Base-by-base conservation (phyloP, 2,329 filamentous ascomycete genomes). In the Aspergillus ustus region DNA sequence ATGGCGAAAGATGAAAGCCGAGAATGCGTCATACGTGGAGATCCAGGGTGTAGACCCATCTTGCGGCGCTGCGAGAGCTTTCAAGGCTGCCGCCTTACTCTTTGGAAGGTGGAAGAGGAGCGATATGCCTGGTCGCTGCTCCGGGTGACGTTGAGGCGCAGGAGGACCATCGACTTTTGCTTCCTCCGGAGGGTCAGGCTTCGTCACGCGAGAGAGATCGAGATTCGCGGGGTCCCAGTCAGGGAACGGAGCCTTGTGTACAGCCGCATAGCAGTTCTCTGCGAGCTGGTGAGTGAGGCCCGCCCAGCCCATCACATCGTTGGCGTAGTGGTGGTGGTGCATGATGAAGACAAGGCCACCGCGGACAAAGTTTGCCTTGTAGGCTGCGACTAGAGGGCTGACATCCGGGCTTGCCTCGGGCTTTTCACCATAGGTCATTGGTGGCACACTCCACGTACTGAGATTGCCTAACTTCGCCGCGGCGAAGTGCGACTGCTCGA, bases 81-180 rank as follows among this genome's bases (percentile, higher is more conserved):
- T 82, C 4, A 83, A 66, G 52, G 74, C 66, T 0, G 73, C 73
- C 0, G 77, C 76, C 59, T 81, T 82, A 67, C 79, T 81, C 63
- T 76, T 77, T 2, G 80, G 77, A 0, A 82, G 69, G 56, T 82
- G 80, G 61, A 82, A 81, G 1, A 82, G 71, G 0, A 80, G 69
- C 72, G 45, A 63, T 58, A 7, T 61, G 17, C 50, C 48, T 6
- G 50, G 48, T 57, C n/a, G 19, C 17, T 69, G 66, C 2, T 53
- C 66, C 2, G 61, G 59, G 19, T 67, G 66, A 0, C 54, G 60
- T 19, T 58, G 19, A 1, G 66, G 63, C 3, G 58, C 45, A 0
- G 60, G 55, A 2, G 63, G 63, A 0, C 66, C 66, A 11, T 67
- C 60, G 46, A 52, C 52, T 64, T 22, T 59, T 22, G 31, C 61